Percentiles rank a stretch among this genome's conserved stretches.
These are phyloP conservation scores for Iris pallida DNA, from an alignment of 116 monocot species.

Conservation along the genomic window DNA sequence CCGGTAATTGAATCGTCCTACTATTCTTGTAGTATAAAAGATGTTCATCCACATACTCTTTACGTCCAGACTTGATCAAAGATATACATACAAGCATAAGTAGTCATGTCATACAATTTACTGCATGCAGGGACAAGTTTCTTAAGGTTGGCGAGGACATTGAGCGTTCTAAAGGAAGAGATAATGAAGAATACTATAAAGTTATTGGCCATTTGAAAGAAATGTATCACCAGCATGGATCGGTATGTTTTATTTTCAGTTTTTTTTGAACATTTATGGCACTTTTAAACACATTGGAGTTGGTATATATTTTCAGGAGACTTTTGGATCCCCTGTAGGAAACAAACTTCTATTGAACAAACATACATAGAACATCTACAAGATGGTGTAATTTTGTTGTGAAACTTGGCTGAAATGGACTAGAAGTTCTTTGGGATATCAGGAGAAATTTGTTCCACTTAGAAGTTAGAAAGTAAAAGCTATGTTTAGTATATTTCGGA, in stretches of 20 bases:
- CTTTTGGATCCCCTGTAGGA: no score
- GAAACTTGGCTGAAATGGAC: no score
- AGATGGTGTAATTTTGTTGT: no score
- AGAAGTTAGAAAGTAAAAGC: no score
- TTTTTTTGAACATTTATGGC: background rate
- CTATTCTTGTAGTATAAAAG: background rate
- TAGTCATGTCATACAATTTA: background rate
- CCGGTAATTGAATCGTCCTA: slow-evolving; percentile 27
- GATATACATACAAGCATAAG: background rate
- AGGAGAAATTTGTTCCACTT: no score
- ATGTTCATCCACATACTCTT: background rate
- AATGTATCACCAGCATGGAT: slow-evolving; percentile 53
- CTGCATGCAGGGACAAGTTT: slow-evolving; percentile 62
- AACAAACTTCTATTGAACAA: no score
- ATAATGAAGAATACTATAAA: slow-evolving; percentile 42
- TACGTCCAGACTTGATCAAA: background rate
- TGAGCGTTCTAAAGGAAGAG: slow-evolving; percentile 52
- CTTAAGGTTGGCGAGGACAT: slow-evolving; percentile 58
- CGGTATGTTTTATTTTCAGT: slow-evolving; percentile 28
- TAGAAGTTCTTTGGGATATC: no score
- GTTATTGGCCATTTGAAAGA: slow-evolving; percentile 46
- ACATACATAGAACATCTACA: no score
- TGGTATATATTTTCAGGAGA: no score
- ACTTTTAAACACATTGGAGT: no score
- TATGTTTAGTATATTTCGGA: no score